Conservation (phyloP, 2,329 filamentous ascomycete species). For the Epichloe glyceriae region DNA sequence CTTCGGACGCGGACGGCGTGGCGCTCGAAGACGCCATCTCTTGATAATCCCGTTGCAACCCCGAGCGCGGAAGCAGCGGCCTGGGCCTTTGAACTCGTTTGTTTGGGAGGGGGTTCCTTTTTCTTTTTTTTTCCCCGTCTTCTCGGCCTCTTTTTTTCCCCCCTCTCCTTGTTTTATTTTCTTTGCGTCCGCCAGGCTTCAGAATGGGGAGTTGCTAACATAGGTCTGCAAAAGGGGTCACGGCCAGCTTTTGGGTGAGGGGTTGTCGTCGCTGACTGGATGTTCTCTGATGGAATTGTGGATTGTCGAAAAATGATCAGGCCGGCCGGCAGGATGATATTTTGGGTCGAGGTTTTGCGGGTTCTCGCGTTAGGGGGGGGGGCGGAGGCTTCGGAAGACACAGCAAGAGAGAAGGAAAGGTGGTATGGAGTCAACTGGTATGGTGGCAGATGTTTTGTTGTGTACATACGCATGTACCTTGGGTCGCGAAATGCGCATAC, state of each 20-base stretch:
- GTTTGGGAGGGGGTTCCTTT: neutral
- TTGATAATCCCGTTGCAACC: neutral
- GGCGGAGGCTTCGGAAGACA: neutral
- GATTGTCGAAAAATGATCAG: neutral
- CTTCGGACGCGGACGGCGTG: constrained; percentile 7
- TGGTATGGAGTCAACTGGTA: constrained; percentile 1
- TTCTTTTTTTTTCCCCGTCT: neutral
- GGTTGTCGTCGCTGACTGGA: constrained; percentile 2
- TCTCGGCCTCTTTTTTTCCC: neutral
- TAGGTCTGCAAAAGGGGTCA: neutral
- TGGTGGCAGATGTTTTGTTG: neutral
- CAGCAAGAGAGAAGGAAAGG: neutral
- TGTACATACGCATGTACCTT: neutral
- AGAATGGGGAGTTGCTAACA: neutral
- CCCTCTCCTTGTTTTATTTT: neutral
- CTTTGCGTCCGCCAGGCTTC: neutral
- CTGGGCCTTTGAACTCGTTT: no score
- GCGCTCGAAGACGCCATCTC: constrained; percentile 5
- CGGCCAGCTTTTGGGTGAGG: neutral
- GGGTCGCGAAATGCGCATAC: no score
- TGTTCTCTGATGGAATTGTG: neutral
- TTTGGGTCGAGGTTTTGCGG: neutral
- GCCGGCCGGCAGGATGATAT: neutral
- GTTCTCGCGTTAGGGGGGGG: neutral
- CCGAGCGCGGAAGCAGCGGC: neutral